A percentile compares a stretch with the other conserved stretches of the same genome.
Conservation (phyloP, 352 stramenopile species). For the Globisporangium barbulae region DNA sequence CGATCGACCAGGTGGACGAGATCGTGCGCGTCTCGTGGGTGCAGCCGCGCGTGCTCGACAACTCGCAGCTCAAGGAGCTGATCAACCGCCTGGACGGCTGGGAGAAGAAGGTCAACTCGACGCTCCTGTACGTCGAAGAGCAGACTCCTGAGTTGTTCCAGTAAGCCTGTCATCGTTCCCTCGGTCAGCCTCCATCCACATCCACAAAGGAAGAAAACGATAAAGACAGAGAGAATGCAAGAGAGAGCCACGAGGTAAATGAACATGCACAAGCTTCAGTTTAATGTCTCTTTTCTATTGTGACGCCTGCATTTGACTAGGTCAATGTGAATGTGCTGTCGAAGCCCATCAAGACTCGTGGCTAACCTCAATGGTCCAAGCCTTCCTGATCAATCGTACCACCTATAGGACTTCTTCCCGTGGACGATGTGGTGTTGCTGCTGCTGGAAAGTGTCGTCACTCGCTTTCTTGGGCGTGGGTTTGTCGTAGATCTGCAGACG, state of each 20-base stretch:
- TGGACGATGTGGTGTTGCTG: conserved; percentile 23
- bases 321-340: background rate
- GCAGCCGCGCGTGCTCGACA: conserved; percentile 81
- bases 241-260: background rate
- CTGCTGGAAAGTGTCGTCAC: conserved; percentile 14
- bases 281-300: background rate
- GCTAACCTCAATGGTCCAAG: background rate
- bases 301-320: background rate
- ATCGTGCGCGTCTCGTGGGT: conserved; percentile 96
- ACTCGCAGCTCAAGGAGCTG: conserved; percentile 74
- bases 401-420: conserved; percentile 39
- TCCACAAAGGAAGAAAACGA: background rate
- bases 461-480: conserved; percentile 15
- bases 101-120: conserved; percentile 84
- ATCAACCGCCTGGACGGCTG: conserved; percentile 64
- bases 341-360: background rate
- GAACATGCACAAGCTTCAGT: conserved; percentile 1
- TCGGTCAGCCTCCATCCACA: background rate
- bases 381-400: conserved; percentile 39
- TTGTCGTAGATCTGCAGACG: conserved; percentile 18
- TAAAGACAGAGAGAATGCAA: background rate
- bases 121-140: conserved; percentile 82
- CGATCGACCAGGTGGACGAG: conserved; percentile 91
- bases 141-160: conserved; percentile 87
- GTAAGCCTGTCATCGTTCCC: conserved; percentile 25